Evolutionary conservation across 352 stramenopile genomes (phyloP).

Genomic region (Globisporangium paroecandrum): DNA sequence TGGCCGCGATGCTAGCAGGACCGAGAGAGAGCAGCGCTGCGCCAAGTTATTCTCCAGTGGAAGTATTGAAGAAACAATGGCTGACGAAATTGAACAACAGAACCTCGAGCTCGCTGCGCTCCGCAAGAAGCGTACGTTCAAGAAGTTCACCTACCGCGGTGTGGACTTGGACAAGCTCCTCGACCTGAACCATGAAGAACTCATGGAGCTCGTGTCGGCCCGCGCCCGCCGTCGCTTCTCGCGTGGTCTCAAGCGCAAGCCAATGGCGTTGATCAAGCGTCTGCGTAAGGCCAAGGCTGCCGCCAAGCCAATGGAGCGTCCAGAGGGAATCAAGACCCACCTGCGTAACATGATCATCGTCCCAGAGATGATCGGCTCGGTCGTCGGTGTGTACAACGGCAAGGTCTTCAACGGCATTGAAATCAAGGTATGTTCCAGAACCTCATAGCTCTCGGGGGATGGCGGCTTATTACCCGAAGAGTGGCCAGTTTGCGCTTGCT

Average conservation of each 20-base stretch:
- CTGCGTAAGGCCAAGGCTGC: constrained; percentile 99
- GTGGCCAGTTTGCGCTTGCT: constrained; percentile 21
- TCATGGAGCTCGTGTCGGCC: constrained; percentile 97
- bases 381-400: constrained; percentile 99
- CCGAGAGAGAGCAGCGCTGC: background rate
- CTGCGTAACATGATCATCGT: constrained; percentile 99
- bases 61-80: constrained; percentile 26
- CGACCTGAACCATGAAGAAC: constrained; percentile 99
- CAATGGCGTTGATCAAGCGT: constrained; percentile 99
- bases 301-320: constrained; percentile 96
- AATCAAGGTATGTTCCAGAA: constrained; percentile 96
- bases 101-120: constrained; percentile 92
- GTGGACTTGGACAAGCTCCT: constrained; percentile 99
- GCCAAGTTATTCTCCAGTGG: constrained; percentile 17
- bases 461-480: constrained; percentile 77
- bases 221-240: constrained; percentile 97
- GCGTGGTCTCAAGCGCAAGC: constrained; percentile 98
- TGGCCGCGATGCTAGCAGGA: background rate
- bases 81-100: constrained; percentile 59
- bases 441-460: constrained; percentile 76
- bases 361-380: constrained; percentile 99
- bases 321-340: constrained; percentile 99
- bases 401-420: constrained; percentile 99
- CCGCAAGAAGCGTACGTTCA: constrained; percentile 99
- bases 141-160: constrained; percentile 99